Base-by-base conservation (phyloP, 495 filamentous ascomycete species). In the Aspergillus haitiensis region DNA sequence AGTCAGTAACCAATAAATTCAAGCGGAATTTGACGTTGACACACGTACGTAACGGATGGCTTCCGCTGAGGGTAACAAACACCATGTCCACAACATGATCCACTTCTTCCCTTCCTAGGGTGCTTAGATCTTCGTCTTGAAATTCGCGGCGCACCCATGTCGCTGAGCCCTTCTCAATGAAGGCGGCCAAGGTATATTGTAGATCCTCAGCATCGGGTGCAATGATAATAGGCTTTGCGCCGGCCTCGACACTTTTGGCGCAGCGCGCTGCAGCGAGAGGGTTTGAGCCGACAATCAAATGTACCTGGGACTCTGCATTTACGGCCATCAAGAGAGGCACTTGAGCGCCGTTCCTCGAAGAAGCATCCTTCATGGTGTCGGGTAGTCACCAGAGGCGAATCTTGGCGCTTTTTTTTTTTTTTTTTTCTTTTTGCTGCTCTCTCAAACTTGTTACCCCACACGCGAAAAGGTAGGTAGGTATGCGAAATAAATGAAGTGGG, bases 241-340 rank as follows among this genome's bases (percentile, higher is more conserved):
- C 94, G n/a, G 88, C 87, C 58, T 90, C 85, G 15, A 97, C 68
- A 13, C 91, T 94, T 63, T 89, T 91, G 16, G 83, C 72, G 69
- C 89, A 92, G 53, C 94, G 84, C 12, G 91, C 84, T 44, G 89
- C 87, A 34, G 95, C 95, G 35, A 98, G 80, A 46, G 94, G 86
- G 70, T 90, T 93, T 35, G 88, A 84, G 36, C 95, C 94, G 51
- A 97, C 67, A 48, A 98, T 86, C 40, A 98, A 77, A 72, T 98
- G 94, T 51, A 93, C 75, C 64, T 97, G 92, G 2, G 80, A 82
- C 1, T 84, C 81, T 47, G 82, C 88, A 67, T 97, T 86, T 58
- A 87, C 79, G 8, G 92, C 87, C 37, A 91, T 88, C 51, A 98
- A 82, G 31, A 98, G 78, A 11, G 90, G 74, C 35, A 60, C 66